Percentiles rank a stretch among this genome's conserved stretches.
Evolutionary conservation across 2,329 filamentous ascomycete species (phyloP).

Genomic region (Chaetomium strumarium): DNA sequence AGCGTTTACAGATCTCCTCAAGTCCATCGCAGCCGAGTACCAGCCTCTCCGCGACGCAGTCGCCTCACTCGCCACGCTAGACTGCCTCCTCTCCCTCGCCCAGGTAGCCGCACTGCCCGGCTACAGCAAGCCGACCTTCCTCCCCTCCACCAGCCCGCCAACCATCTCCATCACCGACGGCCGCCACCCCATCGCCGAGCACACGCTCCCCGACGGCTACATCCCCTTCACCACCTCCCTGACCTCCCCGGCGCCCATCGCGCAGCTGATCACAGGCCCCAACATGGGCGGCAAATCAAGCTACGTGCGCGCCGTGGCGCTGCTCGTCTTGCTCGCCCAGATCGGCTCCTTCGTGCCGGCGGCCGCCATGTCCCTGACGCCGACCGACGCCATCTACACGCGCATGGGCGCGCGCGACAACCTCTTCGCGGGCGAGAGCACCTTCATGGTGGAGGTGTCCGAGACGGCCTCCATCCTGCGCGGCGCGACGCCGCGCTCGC

Average conservation of each 20-base stretch:
- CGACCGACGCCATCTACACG: slow-evolving; percentile 88
- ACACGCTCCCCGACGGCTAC: slow-evolving; percentile 76
- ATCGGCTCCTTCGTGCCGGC: slow-evolving; percentile 93
- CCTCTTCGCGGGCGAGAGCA: slow-evolving; percentile 88
- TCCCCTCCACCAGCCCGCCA: slow-evolving; percentile 55
- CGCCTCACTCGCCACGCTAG: slow-evolving; percentile 75
- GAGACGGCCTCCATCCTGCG: slow-evolving; percentile 91
- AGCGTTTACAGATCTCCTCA: slow-evolving; percentile 68
- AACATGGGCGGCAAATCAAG: slow-evolving; percentile 99
- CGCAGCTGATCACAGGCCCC: slow-evolving; percentile 86
- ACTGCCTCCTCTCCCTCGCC: slow-evolving; percentile 83
- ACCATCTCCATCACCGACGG: slow-evolving; percentile 67
- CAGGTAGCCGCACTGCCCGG: slow-evolving; percentile 79
- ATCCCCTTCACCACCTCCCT: slow-evolving; percentile 84
- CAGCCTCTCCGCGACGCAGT: slow-evolving; percentile 85
- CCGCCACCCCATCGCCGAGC: slow-evolving; percentile 93
- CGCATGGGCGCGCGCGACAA: slow-evolving; percentile 96
- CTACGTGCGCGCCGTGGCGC: slow-evolving; percentile 86
- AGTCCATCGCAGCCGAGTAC: slow-evolving; percentile 74
- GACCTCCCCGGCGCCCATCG: slow-evolving; percentile 58
- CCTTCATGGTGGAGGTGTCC: slow-evolving; percentile 96
- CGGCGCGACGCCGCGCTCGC: slow-evolving; percentile 72
- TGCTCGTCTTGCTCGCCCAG: slow-evolving; percentile 90
- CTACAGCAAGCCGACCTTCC: slow-evolving; percentile 71
- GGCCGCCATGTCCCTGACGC: slow-evolving; percentile 63